Conservation (phyloP, 1,284 basidiomycete species). For the Ustilago hordei region DNA sequence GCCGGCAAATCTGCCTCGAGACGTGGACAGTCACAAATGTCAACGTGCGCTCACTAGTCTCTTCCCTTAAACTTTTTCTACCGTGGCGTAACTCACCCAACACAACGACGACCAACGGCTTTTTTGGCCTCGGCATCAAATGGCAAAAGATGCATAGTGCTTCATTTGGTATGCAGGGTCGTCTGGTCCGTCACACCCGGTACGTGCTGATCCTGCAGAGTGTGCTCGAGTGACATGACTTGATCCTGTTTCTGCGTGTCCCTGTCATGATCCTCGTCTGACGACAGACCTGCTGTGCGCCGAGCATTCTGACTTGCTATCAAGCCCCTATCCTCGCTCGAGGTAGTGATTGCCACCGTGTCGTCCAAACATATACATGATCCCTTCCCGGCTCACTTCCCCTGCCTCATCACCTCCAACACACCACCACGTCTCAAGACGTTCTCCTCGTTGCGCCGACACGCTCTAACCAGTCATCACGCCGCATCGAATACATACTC, state of each 20-base stretch:
- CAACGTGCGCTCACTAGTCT: constrained; percentile 40
- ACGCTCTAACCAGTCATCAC: background rate
- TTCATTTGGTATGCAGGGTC: background rate
- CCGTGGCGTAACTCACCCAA: background rate
- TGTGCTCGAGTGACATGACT: constrained; percentile 1
- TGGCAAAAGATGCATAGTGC: background rate
- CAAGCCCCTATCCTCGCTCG: background rate
- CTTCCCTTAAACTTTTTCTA: background rate
- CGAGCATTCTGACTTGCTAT: background rate
- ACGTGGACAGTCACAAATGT: constrained; percentile 37
- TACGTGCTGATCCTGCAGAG: background rate
- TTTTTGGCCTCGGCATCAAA: constrained; percentile 13
- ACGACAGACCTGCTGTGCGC: background rate
- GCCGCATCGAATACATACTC: background rate
- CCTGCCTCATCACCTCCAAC: background rate
- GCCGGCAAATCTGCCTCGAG: constrained; percentile 6
- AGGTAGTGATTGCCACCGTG: background rate
- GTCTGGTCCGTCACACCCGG: background rate
- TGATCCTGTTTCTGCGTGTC: background rate
- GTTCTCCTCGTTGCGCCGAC: background rate
- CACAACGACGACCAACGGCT: constrained; percentile 12
- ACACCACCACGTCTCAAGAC: background rate
- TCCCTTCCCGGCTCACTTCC: background rate
- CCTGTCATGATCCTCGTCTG: background rate
- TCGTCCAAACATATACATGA: background rate